These are phyloP conservation scores for Leucogyrophana mollusca DNA, from an alignment of 768 basidiomycete species.

Conservation along the genomic window DNA sequence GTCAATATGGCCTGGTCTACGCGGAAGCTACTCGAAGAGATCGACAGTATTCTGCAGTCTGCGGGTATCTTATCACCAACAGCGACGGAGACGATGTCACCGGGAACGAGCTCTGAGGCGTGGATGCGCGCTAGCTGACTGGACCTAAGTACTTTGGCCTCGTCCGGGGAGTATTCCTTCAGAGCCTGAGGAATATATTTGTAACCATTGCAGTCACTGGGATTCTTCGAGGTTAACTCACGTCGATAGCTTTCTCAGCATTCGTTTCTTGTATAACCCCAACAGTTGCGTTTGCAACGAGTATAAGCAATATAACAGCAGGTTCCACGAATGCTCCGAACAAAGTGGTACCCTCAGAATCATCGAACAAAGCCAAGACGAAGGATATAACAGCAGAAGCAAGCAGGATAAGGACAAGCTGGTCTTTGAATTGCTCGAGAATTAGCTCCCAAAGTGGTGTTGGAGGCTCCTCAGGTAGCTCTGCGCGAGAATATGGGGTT, in stretches of 20 bases:
- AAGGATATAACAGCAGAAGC: constrained; percentile 94
- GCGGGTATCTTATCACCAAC: constrained; percentile 97
- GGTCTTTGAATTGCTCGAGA: constrained; percentile 99
- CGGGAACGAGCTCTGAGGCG: constrained; percentile 89
- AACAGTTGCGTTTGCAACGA: constrained; percentile 95
- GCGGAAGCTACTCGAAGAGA: constrained; percentile 91
- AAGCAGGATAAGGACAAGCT: constrained; percentile 94
- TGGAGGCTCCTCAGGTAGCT: constrained; percentile 87
- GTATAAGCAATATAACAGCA: constrained; percentile 89
- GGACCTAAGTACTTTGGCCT: constrained; percentile 84
- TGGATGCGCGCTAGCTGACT: constrained; percentile 72
- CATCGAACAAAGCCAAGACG: constrained; percentile 85
- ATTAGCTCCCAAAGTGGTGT: constrained; percentile 94
- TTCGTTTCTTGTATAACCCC: constrained; percentile 97
- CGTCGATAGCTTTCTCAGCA: constrained; percentile 96
- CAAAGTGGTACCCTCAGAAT: constrained; percentile 60
- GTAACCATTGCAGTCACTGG: not conserved
- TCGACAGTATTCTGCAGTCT: constrained; percentile 85
- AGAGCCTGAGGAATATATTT: constrained; percentile 60
- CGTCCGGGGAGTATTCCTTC: constrained; percentile 96
- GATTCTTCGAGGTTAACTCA: constrained; percentile 41
- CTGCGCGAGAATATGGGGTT: constrained; percentile 38
- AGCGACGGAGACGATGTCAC: constrained; percentile 87
- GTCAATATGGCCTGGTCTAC: constrained; percentile 97
- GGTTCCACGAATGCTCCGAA: constrained; percentile 95